Base-by-base conservation (phyloP, 305 asterid genomes). In the Fraxinus dipetala region DNA sequence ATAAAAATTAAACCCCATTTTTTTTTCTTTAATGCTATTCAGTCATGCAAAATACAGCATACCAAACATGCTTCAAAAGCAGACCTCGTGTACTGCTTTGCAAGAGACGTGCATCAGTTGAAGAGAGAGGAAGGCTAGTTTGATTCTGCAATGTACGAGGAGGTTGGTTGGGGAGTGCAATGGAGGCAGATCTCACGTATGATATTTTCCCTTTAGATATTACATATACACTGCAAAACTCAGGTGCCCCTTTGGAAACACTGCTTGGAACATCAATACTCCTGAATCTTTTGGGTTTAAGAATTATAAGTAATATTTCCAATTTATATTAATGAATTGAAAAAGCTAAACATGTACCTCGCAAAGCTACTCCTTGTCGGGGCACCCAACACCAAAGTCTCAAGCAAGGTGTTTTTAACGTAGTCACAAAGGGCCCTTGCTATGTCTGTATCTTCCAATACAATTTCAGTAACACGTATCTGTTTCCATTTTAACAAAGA, bases 141-240 rank as follows among this genome's bases (percentile, higher is more conserved):
- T 43, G 67, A 43, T 76, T 76, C 14, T 76, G 79, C 65, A 45
- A 18, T 13, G 56, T 22, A 22, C 26, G 35, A 36, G 79, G 65
- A 43, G 67, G 34, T 45, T 76, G 65, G 56, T 26, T 76, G 34
- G 78, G 75, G 77, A 80, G 18, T 5, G 70, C 4, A 7, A 80
- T 22, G 26, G 85, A 82, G 63, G 85, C 82, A 38, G 80, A 59
- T 20, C 76, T 73, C 13, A 76, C 69, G n/a, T 63, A 32, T 72
- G 82, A 56, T 8, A 83, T 78, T 81, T 83, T 83, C 70, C 81
- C 87, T 75, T 78, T 83, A 9, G 85, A 56, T 40, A 83, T 78
- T 26, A 83, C 65, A 73, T 83, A 79, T 30, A 83, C 82, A 59
- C 51, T 54, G 67, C 85, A 83, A 75, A 78, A 83, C 65, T 83